Base-by-base conservation (phyloP, 164 flowering plant genomes). In the Kalanchoe fedtschenkoi region DNA sequence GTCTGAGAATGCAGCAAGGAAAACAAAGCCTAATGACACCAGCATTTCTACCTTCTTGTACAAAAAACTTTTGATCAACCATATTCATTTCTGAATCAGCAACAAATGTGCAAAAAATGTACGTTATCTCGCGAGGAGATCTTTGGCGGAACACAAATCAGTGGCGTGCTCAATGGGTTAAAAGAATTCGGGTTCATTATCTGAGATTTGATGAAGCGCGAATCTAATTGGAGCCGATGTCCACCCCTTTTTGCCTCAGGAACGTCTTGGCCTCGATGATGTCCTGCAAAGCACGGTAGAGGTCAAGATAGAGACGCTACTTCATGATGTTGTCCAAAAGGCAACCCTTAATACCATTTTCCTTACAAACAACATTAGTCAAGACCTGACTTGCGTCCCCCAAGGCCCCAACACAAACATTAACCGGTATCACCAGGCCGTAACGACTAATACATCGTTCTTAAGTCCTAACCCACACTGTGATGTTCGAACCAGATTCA, bases 191-290 rank as follows among this genome's bases (percentile, higher is more conserved):
- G 26, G 3, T 19, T 44, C 13, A 21, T 47, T 22, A 47, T 47
- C 5, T 19, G 7, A 17, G n/a, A 44, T n/a, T 16, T 4, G 13
- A 19, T 4, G 13, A 19, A 47, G 54, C 6, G 3, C 24, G 54
- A 47, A 22, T 19, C 54, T 47, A 47, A 47, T 4, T 22, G 22
- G 54, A 47, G 54, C 54, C 28, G 21, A 47, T 29, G 24, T 47
- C 54, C 24, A 47, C 54, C 24, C 54, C 54, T 22, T 22, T 22
- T 47, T 47, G 28, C 54, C 8, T 47, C 28, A 47, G 29, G 54
- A 47, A 47, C 28, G 54, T 21, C 54, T 47, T 47, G 13, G 54
- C 54, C 54, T 47, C 29, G 13, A 47, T 47, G 54, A 47, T 47
- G 54, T 47, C 54, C 54, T 47, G 54, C 54, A 47, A 11, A 47